Base-by-base conservation (phyloP, 1,139 yeast genomes). In the Saccharomyces hybrid region DNA sequence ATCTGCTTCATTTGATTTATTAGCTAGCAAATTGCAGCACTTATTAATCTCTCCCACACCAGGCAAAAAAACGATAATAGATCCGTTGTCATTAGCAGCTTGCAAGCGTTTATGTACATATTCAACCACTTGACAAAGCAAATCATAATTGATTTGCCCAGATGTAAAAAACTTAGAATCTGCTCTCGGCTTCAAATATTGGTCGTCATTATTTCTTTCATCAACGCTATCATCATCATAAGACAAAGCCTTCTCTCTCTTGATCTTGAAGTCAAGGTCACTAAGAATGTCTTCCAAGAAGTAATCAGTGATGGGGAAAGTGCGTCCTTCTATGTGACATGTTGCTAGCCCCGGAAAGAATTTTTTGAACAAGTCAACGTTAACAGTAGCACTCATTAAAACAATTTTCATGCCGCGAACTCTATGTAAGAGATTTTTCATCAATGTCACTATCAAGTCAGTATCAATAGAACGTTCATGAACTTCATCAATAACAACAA, bases 331-430 rank as follows among this genome's bases (percentile, higher is more conserved):
- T 55, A 93, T 90, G 66, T 90, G 96, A 51, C 83, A 75, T 57
- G 84, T 68, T 8, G 66, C 69, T 31, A 74, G 54, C 2, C 67
- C 68, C 4, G 72, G 61, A 71, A 91, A 91, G 64, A 86, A 91
- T 16, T 75, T 72, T 53, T 78, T 75, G 71, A 90, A 91, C 27
- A 81, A 76, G n/a, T 77, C 76, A 1, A 84, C 79, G 63, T 89
- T 88, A 51, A 91, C 91, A 0, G 98, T 93, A 3, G 99, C 99
- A 64, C 96, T 88, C 98, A 93, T 93, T 51, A 93, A 75, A 7
- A 93, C 77, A 42, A 93, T 75, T 64, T 83, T 88, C 57, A 91
- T 67, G 2, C 82, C 76, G 49, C 73, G 71, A 34, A 71, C 68
- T 55, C 73, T 71, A 7, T 72, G 69, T 60, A 80, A 61, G 11